Evolutionary conservation across 1,139 yeast species (phyloP).

Genomic region (Candida tetrigidarum): DNA sequence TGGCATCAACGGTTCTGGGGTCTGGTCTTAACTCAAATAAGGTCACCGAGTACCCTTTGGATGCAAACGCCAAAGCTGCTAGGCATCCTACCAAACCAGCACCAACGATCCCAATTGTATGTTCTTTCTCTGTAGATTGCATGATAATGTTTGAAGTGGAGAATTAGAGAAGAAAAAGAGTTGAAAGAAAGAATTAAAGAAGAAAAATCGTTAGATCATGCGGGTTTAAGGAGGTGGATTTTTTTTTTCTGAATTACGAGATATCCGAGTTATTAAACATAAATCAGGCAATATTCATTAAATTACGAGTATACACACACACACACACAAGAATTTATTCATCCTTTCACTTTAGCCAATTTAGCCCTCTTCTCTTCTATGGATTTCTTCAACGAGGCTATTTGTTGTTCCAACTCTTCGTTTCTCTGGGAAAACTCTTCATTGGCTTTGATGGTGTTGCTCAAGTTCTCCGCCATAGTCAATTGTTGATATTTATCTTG

Average conservation of each 20-base stretch:
- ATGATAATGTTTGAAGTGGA: not conserved
- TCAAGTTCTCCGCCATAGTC: slow-evolving; percentile 50
- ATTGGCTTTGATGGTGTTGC: slow-evolving; percentile 50
- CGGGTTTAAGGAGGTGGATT: not conserved
- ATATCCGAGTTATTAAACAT: too few relatives aligned
- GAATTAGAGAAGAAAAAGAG: not conserved
- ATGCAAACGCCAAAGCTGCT: slow-evolving; percentile 78
- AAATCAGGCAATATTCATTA: not conserved
- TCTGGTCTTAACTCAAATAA: slow-evolving; percentile 64
- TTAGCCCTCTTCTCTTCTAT: slow-evolving; percentile 26
- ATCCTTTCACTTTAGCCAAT: slow-evolving; percentile 17
- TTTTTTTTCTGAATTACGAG: slow-evolving; percentile 1
- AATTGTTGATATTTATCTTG: slow-evolving; percentile 38
- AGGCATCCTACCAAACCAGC: slow-evolving; percentile 93
- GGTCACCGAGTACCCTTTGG: slow-evolving; percentile 73
- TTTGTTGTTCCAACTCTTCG: slow-evolving; percentile 39
- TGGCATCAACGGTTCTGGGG: slow-evolving; percentile 29
- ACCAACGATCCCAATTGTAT: slow-evolving; percentile 58
- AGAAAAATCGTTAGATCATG: not conserved
- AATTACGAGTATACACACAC: not conserved
- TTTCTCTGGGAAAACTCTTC: slow-evolving; percentile 44
- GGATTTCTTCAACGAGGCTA: slow-evolving; percentile 25
- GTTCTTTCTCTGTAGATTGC: slow-evolving; percentile 5
- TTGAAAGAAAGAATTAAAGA: not conserved
- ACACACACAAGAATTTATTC: not conserved